These are phyloP conservation scores for Saturnispora zaruensis DNA, from an alignment of 805 yeast species.

Conservation along the genomic window DNA sequence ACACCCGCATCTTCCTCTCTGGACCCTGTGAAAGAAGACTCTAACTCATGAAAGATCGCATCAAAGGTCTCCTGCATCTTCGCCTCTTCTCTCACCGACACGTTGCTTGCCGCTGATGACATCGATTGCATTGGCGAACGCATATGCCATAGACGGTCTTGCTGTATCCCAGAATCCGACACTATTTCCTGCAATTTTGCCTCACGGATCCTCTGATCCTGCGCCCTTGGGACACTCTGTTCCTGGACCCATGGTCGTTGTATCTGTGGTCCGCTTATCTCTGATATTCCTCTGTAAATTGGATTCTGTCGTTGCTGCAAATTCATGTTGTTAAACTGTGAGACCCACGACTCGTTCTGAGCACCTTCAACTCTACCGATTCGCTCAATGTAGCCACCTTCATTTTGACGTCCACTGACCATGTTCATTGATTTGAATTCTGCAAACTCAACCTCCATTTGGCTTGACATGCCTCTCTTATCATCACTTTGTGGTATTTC, in stretches of 20 bases:
- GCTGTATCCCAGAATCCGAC: conserved; percentile 10
- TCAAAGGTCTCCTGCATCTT: conserved; percentile 17
- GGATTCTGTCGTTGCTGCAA: not conserved
- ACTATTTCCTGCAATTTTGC: not conserved
- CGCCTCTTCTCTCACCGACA: conserved; percentile 3
- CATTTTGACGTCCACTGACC: not conserved
- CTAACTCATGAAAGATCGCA: not conserved
- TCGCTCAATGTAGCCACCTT: not conserved
- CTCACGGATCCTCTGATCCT: not conserved
- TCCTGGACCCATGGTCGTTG: not conserved
- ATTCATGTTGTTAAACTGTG: conserved; percentile 5
- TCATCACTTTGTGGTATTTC: not conserved
- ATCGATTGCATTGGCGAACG: not conserved
- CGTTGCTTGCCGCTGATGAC: conserved; percentile 2
- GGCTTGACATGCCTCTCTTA: not conserved
- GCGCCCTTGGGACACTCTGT: no score
- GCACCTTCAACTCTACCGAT: not conserved
- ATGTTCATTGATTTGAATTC: not conserved
- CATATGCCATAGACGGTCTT: not conserved
- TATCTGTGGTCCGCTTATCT: not conserved
- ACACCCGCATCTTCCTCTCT: not conserved
- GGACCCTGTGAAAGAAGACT: not conserved
- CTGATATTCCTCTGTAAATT: not conserved
- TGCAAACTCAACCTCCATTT: not conserved
- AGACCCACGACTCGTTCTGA: not conserved